Conservation (phyloP, 495 filamentous ascomycete species). For the Parmelia sp. region DNA sequence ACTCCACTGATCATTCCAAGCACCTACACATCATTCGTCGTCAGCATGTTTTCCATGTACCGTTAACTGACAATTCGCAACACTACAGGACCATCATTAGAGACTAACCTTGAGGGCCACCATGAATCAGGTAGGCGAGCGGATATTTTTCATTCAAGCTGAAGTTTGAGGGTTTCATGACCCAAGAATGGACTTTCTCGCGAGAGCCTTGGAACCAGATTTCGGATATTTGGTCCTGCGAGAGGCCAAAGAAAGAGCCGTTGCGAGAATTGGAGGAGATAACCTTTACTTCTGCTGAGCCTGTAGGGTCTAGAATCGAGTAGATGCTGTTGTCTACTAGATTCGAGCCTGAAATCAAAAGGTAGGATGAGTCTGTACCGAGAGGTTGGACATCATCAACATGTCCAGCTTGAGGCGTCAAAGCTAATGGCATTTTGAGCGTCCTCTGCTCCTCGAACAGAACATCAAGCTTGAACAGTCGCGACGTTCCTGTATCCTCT, state of each 20-base stretch:
- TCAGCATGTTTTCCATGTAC: not conserved
- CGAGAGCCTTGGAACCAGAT: constrained; percentile 63
- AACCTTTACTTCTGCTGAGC: constrained; percentile 35
- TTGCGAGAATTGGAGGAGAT: constrained; percentile 59
- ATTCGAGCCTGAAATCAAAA: constrained; percentile 61
- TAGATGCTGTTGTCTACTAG: constrained; percentile 65
- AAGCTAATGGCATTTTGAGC: constrained; percentile 45
- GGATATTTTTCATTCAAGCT: constrained; percentile 69
- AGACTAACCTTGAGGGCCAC: constrained; percentile 65
- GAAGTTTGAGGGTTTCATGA: constrained; percentile 77
- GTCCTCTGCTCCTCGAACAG: constrained; percentile 44
- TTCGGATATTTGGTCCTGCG: constrained; percentile 53
- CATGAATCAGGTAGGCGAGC: constrained; percentile 77
- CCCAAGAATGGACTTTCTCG: constrained; percentile 66
- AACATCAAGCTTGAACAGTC: constrained; percentile 57
- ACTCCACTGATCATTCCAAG: constrained; percentile 78
- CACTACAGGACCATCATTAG: not conserved
- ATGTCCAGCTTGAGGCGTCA: constrained; percentile 53
- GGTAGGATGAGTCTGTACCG: constrained; percentile 39
- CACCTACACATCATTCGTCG: constrained; percentile 42
- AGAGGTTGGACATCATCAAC: constrained; percentile 54
- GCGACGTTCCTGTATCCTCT: constrained; percentile 57
- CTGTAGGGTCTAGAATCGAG: constrained; percentile 49
- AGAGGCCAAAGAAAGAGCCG: constrained; percentile 66
- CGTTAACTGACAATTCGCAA: not conserved